Conservation (phyloP, 23 red algal genomes). For the Gracilaria vermiculophylla region DNA sequence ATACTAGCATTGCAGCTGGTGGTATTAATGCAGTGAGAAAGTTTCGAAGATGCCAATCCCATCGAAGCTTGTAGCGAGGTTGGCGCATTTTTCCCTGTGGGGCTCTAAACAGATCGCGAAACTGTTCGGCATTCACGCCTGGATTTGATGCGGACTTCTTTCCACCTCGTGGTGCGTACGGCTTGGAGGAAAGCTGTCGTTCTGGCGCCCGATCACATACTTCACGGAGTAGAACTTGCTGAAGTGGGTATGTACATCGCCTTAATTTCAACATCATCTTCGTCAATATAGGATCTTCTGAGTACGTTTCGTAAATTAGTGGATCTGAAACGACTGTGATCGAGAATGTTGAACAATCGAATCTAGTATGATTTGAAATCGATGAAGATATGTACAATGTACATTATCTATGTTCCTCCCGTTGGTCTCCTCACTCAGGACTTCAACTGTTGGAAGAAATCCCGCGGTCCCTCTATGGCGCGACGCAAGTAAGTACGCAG, state of each 20-base stretch:
- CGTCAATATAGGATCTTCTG: background rate
- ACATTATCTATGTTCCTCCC: no score
- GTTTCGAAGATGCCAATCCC: slow-evolving; percentile 59
- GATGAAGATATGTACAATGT: no score
- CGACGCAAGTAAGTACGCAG: no score
- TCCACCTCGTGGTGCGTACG: background rate
- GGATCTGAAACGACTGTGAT: no score
- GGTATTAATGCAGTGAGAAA: slow-evolving; percentile 42
- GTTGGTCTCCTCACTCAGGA: no score
- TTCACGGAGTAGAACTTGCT: background rate
- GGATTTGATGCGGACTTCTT: background rate
- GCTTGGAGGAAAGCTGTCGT: background rate
- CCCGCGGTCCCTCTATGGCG: no score
- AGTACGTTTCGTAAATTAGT: no score
- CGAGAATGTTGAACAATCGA: no score
- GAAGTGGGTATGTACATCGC: background rate
- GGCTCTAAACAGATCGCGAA: background rate
- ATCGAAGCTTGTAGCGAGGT: slow-evolving; percentile 21
- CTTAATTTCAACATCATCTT: background rate
- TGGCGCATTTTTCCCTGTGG: background rate
- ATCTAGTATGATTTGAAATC: no score
- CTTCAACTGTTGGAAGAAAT: no score
- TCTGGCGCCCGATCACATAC: background rate
- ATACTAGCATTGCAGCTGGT: slow-evolving; percentile 35
- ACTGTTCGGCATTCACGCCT: slow-evolving; percentile 6